Evolutionary conservation across 495 filamentous ascomycete genomes (phyloP).

Genomic region (Cercophora sp.): DNA sequence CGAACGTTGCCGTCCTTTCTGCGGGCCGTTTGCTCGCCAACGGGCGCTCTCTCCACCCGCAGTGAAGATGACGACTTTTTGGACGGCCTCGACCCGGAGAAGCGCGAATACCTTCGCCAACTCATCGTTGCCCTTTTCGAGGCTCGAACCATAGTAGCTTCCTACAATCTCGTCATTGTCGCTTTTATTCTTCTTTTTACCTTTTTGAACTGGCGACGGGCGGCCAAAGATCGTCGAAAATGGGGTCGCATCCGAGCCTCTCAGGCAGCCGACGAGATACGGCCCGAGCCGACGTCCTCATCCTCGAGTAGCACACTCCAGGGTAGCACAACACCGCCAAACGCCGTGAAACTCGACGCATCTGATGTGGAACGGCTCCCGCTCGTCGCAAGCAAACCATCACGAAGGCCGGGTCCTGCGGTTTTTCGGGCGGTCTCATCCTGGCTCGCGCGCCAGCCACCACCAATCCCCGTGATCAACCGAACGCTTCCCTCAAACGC

Average conservation of each 20-base stretch:
- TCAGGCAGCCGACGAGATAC: not conserved
- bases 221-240: conserved; percentile 16
- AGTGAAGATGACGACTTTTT: not conserved
- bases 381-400: conserved; percentile 3
- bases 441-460: conserved; percentile 51
- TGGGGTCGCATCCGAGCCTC: conserved; percentile 6
- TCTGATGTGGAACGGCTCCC: conserved; percentile 21
- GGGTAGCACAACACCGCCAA: conserved; percentile 7
- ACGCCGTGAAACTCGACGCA: conserved; percentile 5
- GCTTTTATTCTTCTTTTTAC: conserved; percentile 25
- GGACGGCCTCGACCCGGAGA: conserved; percentile 21
- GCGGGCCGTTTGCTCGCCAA: not conserved
- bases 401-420: not conserved
- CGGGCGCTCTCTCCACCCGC: not conserved
- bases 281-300: conserved; percentile 6
- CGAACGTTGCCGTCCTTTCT: not conserved
- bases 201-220: conserved; percentile 24
- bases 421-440: conserved; percentile 15
- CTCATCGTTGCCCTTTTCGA: conserved; percentile 31
- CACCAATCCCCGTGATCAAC: conserved; percentile 50
- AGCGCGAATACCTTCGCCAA: conserved; percentile 29
- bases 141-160: conserved; percentile 29
- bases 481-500: conserved; percentile 51
- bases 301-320: conserved; percentile 16
- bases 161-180: conserved; percentile 35